These are phyloP conservation scores for Candida sanyaensis DNA, from an alignment of 1,139 yeast species.

Conservation along the genomic window DNA sequence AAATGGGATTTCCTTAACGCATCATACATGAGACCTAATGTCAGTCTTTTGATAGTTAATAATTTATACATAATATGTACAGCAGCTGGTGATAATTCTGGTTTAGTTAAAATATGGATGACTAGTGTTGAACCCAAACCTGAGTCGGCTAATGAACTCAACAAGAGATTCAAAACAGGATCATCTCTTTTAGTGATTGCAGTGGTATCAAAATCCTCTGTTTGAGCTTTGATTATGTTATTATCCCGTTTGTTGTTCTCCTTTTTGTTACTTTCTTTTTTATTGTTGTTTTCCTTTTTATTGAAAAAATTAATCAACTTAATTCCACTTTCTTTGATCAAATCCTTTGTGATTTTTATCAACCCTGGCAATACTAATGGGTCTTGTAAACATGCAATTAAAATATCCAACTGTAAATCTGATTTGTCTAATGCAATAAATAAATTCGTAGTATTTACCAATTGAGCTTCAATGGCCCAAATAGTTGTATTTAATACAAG, in stretches of 20 bases:
- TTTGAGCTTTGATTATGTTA: background rate
- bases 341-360: conserved; percentile 25
- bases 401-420: conserved; percentile 27
- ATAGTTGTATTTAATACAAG: conserved; percentile 24
- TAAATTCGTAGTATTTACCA: conserved; percentile 26
- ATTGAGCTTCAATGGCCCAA: conserved; percentile 21
- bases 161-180: conserved; percentile 23
- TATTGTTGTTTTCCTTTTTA: too few relatives aligned
- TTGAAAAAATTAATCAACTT: conserved; percentile 14
- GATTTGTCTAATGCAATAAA: conserved; percentile 31
- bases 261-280: too few relatives aligned
- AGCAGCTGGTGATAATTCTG: conserved; percentile 27
- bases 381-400: conserved; percentile 27
- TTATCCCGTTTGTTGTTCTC: background rate
- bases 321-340: conserved; percentile 24
- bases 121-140: conserved; percentile 32
- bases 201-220: too few relatives aligned
- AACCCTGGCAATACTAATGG: conserved; percentile 31
- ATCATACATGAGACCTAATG: conserved; percentile 21
- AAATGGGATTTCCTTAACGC: conserved; percentile 27
- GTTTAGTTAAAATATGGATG: conserved; percentile 27
- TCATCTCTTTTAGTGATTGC: conserved; percentile 22
- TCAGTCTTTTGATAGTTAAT: conserved; percentile 25
- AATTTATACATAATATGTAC: conserved; percentile 28
- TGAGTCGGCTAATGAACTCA: conserved; percentile 29